Evolutionary conservation across 1,139 yeast species (phyloP), one percentile per base, ranked within the genome.

Genomic region (Magnusiomyces magnusii): DNA sequence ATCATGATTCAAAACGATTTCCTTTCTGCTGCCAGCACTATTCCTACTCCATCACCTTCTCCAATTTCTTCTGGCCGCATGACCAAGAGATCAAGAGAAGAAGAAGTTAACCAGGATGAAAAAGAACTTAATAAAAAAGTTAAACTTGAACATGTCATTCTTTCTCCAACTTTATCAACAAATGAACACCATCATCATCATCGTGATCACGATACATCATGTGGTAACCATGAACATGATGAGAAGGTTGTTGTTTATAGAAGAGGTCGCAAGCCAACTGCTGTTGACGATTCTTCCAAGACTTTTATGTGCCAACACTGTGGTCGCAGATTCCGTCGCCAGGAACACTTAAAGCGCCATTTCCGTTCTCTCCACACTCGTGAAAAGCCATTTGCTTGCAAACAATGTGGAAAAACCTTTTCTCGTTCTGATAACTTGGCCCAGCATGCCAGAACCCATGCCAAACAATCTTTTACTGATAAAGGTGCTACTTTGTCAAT

Each of bases 291-390:
- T 56, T 44, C 62, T 17, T 56, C 63, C 50, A 70, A 70, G 61
- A 63, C 67, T 23, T 72, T 72, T 62, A 69, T 68, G 44, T 72
- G 75, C 59, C 66, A 66, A 50, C 67, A 70, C 56, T 72, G 75
- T 65, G 62, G 63, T 57, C 68, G 75, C 39, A 64, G 69, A 59
- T 87, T 87, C 74, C 83, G 85, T 68, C 80, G 95, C 64, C 90
- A 85, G 69, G 95, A 87, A 68, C 95, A 87, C 71, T 74, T 87
- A 65, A 86, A 85, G 69, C 78, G 95, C 61, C 95, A 87, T 68
- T 82, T 84, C 69, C 77, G 93, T 61, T 84, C 90, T 21, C 77
- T 87, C 64, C 76, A 73, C 59, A 86, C 92, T 25, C 80, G 84
- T 62, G 91, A 85, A 62, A 85, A 86, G 70, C 95, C 95, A 0